A percentile compares a stretch with the other conserved stretches of the same genome.
phyloP scores from a whole-genome alignment of 352 stramenopile genomes.

The Globisporangium echinulatum region DNA sequence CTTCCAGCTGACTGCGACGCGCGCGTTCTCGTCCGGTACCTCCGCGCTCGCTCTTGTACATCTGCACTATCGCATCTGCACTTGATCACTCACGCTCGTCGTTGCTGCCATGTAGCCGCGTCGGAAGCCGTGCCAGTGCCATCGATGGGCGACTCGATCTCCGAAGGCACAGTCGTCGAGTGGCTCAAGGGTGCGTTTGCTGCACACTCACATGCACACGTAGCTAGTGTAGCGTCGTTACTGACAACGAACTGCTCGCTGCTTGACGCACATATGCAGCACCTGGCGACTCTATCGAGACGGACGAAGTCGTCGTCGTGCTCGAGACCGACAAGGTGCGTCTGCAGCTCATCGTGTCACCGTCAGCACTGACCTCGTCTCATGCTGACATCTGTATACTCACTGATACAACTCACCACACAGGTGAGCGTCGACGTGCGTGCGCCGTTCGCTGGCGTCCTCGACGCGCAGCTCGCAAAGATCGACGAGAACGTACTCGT shows the following conservation, averaged over 20 bases:
- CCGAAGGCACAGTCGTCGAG: slow-evolving; percentile 96
- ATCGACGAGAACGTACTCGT: slow-evolving; percentile 97
- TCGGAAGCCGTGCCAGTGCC: slow-evolving; percentile 70
- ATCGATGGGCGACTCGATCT: slow-evolving; percentile 96
- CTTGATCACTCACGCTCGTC: too few relatives aligned
- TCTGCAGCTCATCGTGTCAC: neutral
- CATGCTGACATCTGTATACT: too few relatives aligned
- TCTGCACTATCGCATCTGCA: too few relatives aligned
- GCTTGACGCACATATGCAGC: slow-evolving; percentile 16
- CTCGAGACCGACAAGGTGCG: slow-evolving; percentile 98
- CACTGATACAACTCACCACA: neutral
- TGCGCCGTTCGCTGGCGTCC: slow-evolving; percentile 84
- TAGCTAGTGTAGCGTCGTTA: too few relatives aligned
- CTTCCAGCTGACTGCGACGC: slow-evolving; percentile 15
- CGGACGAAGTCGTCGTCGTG: slow-evolving; percentile 96
- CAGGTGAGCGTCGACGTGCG: slow-evolving; percentile 90
- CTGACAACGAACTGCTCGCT: too few relatives aligned
- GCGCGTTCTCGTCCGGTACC: slow-evolving; percentile 43
- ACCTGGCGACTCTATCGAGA: slow-evolving; percentile 90
- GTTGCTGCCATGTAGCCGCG: slow-evolving; percentile 16
- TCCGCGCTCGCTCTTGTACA: neutral
- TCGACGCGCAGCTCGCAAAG: slow-evolving; percentile 90
- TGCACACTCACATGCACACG: too few relatives aligned
- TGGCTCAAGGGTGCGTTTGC: slow-evolving; percentile 84
- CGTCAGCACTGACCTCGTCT: neutral